Evolutionary conservation across 306 rosid genomes (phyloP), one percentile per base, ranked within the genome.

Genomic region (Arachis hypogaea): DNA sequence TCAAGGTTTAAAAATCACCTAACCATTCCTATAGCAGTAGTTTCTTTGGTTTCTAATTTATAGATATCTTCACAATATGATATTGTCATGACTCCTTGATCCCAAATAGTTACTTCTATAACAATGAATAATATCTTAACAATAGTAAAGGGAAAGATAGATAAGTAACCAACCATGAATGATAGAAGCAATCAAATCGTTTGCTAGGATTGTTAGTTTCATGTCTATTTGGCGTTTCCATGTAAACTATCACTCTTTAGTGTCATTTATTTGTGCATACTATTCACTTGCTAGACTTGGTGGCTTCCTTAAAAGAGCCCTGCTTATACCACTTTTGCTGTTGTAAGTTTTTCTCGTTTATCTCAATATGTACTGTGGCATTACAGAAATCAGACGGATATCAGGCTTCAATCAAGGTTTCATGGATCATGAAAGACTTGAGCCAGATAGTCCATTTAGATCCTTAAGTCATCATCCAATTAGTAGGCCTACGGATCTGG

Each of bases 301-400:
- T 60, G 45, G 63, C 51, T 51, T 69, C 58, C 75, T 14, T 71
- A 55, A 45, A 54, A 47, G 16, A 66, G 55, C 16, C 30, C 41
- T 65, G 3, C 73, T 33, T 47, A 12, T 14, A 7, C 60, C 54
- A 45, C 69, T 63, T 72, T 40, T 66, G 30, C 62, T 52, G 51
- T 40, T 60, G 57, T 58, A 58, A 60, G 42, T 7, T 41, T 73
- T 49, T 47, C 3, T 52, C 12, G 59, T 77, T 63, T 59, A 46
- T 45, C 68, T 44, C 42, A 18, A 54, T 40, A 68, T 74, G 66
- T 45, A 71, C 14, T 57, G 45, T 63, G 66, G 10, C 49, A 36
- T 70, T 33, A 61, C 94, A 91, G 97, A 92, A 81, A 89, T 92
- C 83, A 89, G 93, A 77, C 87, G 92, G 11, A 58, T 85, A 22